Conservation (phyloP, 495 filamentous ascomycete species). For the Penicillium desertorum region DNA sequence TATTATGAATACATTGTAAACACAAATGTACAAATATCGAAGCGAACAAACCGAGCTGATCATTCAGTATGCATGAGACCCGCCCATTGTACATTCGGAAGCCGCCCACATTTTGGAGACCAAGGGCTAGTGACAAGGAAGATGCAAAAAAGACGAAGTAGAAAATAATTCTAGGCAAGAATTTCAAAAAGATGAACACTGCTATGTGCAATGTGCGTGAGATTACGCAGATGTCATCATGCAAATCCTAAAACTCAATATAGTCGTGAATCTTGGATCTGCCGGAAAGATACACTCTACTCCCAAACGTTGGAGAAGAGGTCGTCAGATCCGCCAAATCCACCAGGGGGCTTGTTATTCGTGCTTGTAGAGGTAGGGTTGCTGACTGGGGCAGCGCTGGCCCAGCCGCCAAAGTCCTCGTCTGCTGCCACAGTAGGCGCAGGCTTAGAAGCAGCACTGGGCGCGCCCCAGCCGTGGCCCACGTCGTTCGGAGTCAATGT, state of each 20-base stretch:
- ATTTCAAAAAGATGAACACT: not conserved
- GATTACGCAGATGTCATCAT: not conserved
- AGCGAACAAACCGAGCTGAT: constrained; percentile 11
- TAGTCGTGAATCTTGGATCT: not conserved
- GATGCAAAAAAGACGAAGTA: not conserved
- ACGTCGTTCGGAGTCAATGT: constrained; percentile 47
- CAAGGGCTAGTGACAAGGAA: constrained; percentile 1
- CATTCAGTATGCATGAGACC: constrained; percentile 19
- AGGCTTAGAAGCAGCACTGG: constrained; percentile 39
- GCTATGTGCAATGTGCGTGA: constrained; percentile 5
- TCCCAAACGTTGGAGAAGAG: constrained; percentile 94
- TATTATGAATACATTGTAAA: constrained; percentile 13
- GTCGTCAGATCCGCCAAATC: constrained; percentile 74
- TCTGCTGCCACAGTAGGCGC: constrained; percentile 70
- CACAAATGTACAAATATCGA: constrained; percentile 12
- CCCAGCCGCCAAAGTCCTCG: constrained; percentile 95
- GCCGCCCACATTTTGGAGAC: constrained; percentile 11
- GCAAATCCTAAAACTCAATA: not conserved
- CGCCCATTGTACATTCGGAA: constrained; percentile 19
- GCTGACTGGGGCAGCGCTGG: constrained; percentile 59
- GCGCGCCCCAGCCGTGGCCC: constrained; percentile 57
- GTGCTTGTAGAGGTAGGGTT: constrained; percentile 40
- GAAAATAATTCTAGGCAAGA: not conserved
- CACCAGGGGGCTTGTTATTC: constrained; percentile 53
- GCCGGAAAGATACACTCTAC: constrained; percentile 37